Evolutionary conservation across 768 basidiomycete species (phyloP), one percentile per base, ranked within the genome.

Genomic region (Leucogyrophana mollusca): DNA sequence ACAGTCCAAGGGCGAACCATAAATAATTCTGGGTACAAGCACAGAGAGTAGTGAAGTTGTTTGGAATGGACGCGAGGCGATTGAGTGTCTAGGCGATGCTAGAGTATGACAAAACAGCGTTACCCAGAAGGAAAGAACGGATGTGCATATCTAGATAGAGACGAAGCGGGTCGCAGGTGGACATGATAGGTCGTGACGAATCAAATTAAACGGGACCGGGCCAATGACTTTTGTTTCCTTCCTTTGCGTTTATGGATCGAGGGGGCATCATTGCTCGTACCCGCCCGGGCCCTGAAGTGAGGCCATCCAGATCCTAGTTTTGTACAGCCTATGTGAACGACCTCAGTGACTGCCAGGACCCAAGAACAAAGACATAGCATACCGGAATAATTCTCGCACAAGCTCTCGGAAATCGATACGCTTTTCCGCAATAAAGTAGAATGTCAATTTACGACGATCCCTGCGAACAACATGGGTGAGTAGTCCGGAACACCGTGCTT

Each of bases 361-460:
- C 41, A 14, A 23, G 41, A 44, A 42, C 25, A 17, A 27, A 33
- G 14, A 10, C n/a, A 24, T 16, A 40, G 66, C 77, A 42, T 51
- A 91, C 87, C 93, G 78, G 77, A 96, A 96, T 36, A 95, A 72
- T 67, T 96, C 94, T 61, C 92, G 82, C 32, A 97, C 94, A 53
- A 98, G 81, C 67, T 98, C 94, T 57, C 95, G 81, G 71, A 98
- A 96, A 67, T 93, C 90, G 59, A 98, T 94, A 55, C 95, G 74
- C 67, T 92, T 93, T 56, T 96, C 94, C 44, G 95, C 93, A 49
- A 94, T 74, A 65, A 96, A 99, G 72, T 98, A 98, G 73, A 97
- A 97, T 0, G 95, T 98, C 51, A 99, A 70, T 72, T 98, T 98
- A 65, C 94, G 90, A 48, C 95, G 89, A 68, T 99, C 95, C 92